Evolutionary conservation across 2,329 filamentous ascomycete genomes (phyloP).

Genomic region (Monilinia fructigena): DNA sequence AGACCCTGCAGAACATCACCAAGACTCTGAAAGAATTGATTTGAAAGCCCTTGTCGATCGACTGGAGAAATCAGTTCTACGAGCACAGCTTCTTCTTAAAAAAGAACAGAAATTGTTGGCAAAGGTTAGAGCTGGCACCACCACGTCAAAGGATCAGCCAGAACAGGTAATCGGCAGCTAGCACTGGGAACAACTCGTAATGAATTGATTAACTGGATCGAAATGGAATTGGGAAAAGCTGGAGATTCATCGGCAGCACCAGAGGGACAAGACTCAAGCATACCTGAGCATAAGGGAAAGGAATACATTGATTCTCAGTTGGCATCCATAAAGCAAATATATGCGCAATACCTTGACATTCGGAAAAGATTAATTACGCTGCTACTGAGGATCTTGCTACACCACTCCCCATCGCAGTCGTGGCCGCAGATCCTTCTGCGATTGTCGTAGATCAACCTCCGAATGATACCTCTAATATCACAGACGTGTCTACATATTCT

Average conservation of each 20-base stretch:
- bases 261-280: conserved; percentile 26
- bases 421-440: conserved; percentile 4
- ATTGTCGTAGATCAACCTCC: not conserved
- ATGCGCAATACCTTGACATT: conserved; percentile 51
- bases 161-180: conserved; percentile 39
- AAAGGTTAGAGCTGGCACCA: conserved; percentile 40
- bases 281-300: conserved; percentile 27
- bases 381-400: conserved; percentile 24
- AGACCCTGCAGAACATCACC: conserved; percentile 19
- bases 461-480: conserved; percentile 17
- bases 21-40: conserved; percentile 43
- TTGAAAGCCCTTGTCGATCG: conserved; percentile 50
- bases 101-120: conserved; percentile 56
- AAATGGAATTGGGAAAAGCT: conserved; percentile 58
- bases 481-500: conserved; percentile 47
- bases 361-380: conserved; percentile 49
- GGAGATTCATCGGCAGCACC: conserved; percentile 40
- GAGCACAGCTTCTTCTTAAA: conserved; percentile 56
- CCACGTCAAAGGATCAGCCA: not conserved
- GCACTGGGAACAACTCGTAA: conserved; percentile 57
- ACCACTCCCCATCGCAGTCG: conserved; percentile 13
- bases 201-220: conserved; percentile 65
- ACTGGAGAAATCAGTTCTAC: conserved; percentile 58
- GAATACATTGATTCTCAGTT: conserved; percentile 31
- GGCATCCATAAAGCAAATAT: conserved; percentile 51